phyloP scores from a whole-genome alignment of 164 flowering plant species.

The Chimonanthus praecox region DNA sequence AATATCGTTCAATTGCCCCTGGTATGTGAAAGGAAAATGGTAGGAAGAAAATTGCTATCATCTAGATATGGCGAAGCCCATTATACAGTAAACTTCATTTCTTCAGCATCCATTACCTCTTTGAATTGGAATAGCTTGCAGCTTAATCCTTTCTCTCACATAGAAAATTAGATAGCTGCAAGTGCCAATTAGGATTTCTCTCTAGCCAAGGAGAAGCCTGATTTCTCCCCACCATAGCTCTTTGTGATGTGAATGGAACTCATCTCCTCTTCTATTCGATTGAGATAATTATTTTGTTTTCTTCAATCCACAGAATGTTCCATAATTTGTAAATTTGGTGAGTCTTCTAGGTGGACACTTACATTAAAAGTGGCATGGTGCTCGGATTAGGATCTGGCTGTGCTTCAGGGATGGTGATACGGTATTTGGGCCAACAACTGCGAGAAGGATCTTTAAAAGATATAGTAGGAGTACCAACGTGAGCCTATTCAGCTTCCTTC shows the following conservation, averaged over 20 bases:
- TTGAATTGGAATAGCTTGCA: no score
- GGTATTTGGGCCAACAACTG: constrained; percentile 55
- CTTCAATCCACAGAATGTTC: neutral
- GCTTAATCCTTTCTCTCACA: neutral
- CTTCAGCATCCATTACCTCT: no score
- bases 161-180: neutral
- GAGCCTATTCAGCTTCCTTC: constrained; percentile 16
- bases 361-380: constrained; percentile 58
- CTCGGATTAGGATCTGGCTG: constrained; percentile 61
- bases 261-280: neutral
- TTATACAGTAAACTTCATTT: no score
- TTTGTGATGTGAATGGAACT: neutral
- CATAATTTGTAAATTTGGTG: constrained; percentile 1
- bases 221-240: neutral
- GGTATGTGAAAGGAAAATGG: no score
- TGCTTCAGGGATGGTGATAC: constrained; percentile 53
- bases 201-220: neutral
- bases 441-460: constrained; percentile 45
- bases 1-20: no score
- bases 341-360: constrained; percentile 40
- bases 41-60: no score
- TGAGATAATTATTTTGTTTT: neutral
- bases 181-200: neutral
- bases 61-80: no score
- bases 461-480: constrained; percentile 57